Evolutionary conservation across 495 filamentous ascomycete species (phyloP), one percentile per base, ranked within the genome.

Genomic region (Cetradonia linearis): DNA sequence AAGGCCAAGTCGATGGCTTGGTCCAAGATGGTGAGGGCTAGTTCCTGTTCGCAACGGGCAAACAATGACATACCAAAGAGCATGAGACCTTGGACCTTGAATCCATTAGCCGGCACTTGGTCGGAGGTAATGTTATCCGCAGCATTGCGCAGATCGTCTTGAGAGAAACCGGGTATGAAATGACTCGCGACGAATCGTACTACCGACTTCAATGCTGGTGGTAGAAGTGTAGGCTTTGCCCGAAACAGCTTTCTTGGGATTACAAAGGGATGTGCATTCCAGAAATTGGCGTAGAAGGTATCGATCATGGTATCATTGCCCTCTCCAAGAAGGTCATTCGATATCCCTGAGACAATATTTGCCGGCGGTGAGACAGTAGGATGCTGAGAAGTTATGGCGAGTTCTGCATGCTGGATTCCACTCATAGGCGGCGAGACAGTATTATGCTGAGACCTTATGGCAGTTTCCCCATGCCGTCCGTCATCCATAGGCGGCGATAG

Each of bases 1-100:
- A 70, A 13, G 9, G 58, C 58, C 34, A 48, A 8, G n/a, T 34
- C 28, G 14, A 60, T 59, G 33, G 71, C 68, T 23, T 13, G 2
- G 33, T 72, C 64, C 23, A 69, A 64, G 53, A 72, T 27, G 1
- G 10, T 37, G 48, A 65, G 65, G 8, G 50, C 50, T 20, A 20
- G 18, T 54, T 54, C 50, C 11, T 31, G 50, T 20, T 54, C 50
- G 33, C 27, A 54, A 34, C 50, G 50, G 30, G 50, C 50, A 36
- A 54, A 54, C n/a, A 54, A 36, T 20, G 50, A 54, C 50, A 54
- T 54, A 30, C 50, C 18, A 54, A 54, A 34, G 20, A 54, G 50
- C 31, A 54, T 33, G 10, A 54, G 50, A 18, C 50, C 50, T 36
- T 54, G 50, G 18, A 54, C 50, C 30, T 54, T 54, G 10, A 34